These are phyloP conservation scores for Metschnikowia peoriensis DNA, from an alignment of 805 yeast species.

Conservation along the genomic window DNA sequence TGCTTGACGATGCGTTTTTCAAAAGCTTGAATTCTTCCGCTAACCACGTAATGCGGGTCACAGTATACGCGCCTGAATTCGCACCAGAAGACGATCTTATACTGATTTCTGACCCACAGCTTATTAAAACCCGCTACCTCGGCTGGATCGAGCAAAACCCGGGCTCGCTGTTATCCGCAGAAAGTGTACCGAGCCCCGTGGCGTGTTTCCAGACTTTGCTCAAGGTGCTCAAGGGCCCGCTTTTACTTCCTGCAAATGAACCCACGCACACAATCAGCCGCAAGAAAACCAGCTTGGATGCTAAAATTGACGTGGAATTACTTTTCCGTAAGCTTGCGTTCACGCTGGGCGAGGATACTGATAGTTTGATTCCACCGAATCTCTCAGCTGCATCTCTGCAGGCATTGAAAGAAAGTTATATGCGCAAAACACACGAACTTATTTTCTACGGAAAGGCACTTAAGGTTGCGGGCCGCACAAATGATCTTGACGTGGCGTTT, in stretches of 20 bases:
- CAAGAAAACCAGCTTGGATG: slow-evolving; percentile 49
- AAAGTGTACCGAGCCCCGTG: slow-evolving; percentile 48
- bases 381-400: slow-evolving; percentile 21
- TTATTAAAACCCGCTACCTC: slow-evolving; percentile 52
- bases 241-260: slow-evolving; percentile 42
- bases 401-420: slow-evolving; percentile 46
- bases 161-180: slow-evolving; percentile 25
- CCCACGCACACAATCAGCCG: slow-evolving; percentile 56
- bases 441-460: slow-evolving; percentile 32
- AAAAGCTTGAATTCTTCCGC: slow-evolving; percentile 24
- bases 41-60: slow-evolving; percentile 45
- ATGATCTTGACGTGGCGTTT: slow-evolving; percentile 19
- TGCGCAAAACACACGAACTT: slow-evolving; percentile 54
- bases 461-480: slow-evolving; percentile 4
- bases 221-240: slow-evolving; percentile 67
- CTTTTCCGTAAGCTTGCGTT: slow-evolving; percentile 50
- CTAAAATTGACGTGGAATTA: slow-evolving; percentile 56
- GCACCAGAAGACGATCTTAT: slow-evolving; percentile 47
- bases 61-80: slow-evolving; percentile 53
- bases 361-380: slow-evolving; percentile 50
- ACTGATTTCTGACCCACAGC: slow-evolving; percentile 44
- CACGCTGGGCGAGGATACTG: slow-evolving; percentile 23
- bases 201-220: slow-evolving; percentile 61
- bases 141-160: slow-evolving; percentile 31
- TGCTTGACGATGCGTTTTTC: slow-evolving; percentile 37